Base-by-base conservation (phyloP, 2,329 filamentous ascomycete genomes). In the Cladophialophora yegresii region DNA sequence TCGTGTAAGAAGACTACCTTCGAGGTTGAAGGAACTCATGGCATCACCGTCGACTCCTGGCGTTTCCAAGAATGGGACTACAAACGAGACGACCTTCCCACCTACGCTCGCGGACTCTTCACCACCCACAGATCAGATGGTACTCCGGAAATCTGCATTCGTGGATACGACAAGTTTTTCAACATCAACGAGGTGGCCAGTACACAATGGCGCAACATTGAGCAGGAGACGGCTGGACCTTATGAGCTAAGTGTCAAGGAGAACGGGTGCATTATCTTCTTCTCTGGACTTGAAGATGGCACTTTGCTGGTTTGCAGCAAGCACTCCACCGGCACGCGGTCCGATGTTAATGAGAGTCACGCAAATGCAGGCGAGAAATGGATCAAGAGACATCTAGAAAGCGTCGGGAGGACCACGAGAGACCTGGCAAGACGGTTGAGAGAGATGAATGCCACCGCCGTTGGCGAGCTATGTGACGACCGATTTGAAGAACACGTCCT, bases 81-180 rank as follows among this genome's bases (percentile, higher is more conserved):
- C 84, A 98, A 98, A 80, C 89, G 89, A 71, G 79, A 80, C 16
- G 85, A 92, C 70, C 84, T 99, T 10, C 95, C 95, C 5, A 96
- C 92, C 1, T 96, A 97, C 75, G 93, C 95, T 5, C 88, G 95
- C 60, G 95, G 95, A 6, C 84, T 99, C 1, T 99, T 99, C 78
- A 99, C 93, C n/a, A 89, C 89, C 49, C 85, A 79, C 68, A 88
- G 85, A 67, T 80, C 83, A 56, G 81, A 85, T 28, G 87, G 87
- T 8, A 81, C 85, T 8, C 80, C 85, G 12, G 91, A 96, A 76
- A 97, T 99, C 71, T 90, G 85, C 1, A 87, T 92, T 55, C 85
- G 95, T 71, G 95, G 95, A 58, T 99, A 99, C 78, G 93, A 99
- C 82, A 99, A 99, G 78, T 99, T 99, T 81, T 99, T 99, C 85